Conservation (phyloP, 768 basidiomycete species). For the Russula abietina region DNA sequence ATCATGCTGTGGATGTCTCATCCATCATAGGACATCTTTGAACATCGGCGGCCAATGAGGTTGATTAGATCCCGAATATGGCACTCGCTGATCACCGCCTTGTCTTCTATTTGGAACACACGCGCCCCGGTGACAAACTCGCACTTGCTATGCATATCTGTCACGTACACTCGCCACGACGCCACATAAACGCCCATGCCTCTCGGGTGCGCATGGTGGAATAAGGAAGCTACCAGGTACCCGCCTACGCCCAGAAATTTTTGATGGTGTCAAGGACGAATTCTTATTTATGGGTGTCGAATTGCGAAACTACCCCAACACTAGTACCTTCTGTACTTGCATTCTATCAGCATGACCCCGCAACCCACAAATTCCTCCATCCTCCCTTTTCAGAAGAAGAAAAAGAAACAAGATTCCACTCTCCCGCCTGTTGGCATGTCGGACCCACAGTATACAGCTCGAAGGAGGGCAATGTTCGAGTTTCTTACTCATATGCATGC, state of each 20-base stretch:
- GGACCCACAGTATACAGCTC: slow-evolving; percentile 37
- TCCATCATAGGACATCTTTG: too few species aligned
- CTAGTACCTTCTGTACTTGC: too few species aligned
- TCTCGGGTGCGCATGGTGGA: neutral
- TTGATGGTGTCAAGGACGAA: neutral
- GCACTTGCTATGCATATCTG: neutral
- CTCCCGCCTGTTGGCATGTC: slow-evolving; percentile 45
- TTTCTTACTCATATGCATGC: slow-evolving; percentile 53
- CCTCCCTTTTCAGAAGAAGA: neutral
- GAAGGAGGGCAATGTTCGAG: slow-evolving; percentile 46
- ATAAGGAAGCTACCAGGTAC: neutral
- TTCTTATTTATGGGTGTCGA: neutral
- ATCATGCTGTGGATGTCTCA: too few species aligned
- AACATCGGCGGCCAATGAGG: too few species aligned
- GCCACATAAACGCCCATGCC: neutral
- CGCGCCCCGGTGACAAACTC: neutral
- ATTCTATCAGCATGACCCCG: neutral
- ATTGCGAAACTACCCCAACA: neutral
- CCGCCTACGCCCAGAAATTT: neutral
- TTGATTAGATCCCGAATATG: neutral
- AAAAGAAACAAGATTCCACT: neutral
- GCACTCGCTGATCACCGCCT: neutral
- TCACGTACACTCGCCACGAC: neutral
- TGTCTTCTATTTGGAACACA: neutral
- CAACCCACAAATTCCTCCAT: neutral